These are phyloP conservation scores for Physcomitrellopsis africana DNA, from an alignment of 225 moss, liverwort and hornwort species.

Conservation along the genomic window DNA sequence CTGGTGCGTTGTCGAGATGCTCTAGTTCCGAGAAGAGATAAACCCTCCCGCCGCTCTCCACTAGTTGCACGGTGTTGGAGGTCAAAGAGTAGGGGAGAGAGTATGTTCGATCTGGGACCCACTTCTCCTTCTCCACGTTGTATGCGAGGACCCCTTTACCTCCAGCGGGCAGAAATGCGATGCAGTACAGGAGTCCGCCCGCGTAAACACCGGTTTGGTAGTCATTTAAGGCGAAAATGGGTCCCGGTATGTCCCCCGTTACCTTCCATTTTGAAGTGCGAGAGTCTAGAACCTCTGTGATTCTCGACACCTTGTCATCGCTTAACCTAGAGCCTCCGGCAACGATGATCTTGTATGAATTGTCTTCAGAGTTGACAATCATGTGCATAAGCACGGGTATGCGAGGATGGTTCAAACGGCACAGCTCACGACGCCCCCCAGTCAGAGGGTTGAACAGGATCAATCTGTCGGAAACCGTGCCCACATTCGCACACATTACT, in stretches of 20 bases:
- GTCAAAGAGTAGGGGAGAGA: neutral
- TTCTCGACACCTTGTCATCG: neutral
- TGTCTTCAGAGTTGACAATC: neutral
- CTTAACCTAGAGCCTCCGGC: slow-evolving; percentile 8
- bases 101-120: slow-evolving; percentile 20
- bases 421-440: neutral
- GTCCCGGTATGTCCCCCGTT: neutral
- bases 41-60: slow-evolving; percentile 9
- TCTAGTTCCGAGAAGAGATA: slow-evolving; percentile 33
- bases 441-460: slow-evolving; percentile 27
- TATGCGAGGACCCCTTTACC: slow-evolving; percentile 36
- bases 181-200: slow-evolving; percentile 3
- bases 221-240: slow-evolving; percentile 7
- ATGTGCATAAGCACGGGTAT: slow-evolving; percentile 38
- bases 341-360: slow-evolving; percentile 15
- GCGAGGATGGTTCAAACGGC: slow-evolving; percentile 6
- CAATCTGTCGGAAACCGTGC: neutral
- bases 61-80: slow-evolving; percentile 23
- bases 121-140: neutral
- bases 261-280: slow-evolving; percentile 10
- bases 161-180: slow-evolving; percentile 13
- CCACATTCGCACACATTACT: slow-evolving; percentile 25
- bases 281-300: slow-evolving; percentile 28
- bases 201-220: slow-evolving; percentile 5
- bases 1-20: neutral